These are phyloP conservation scores for Starmerella gropengiesseri DNA, from an alignment of 805 yeast genomes.

Conservation along the genomic window DNA sequence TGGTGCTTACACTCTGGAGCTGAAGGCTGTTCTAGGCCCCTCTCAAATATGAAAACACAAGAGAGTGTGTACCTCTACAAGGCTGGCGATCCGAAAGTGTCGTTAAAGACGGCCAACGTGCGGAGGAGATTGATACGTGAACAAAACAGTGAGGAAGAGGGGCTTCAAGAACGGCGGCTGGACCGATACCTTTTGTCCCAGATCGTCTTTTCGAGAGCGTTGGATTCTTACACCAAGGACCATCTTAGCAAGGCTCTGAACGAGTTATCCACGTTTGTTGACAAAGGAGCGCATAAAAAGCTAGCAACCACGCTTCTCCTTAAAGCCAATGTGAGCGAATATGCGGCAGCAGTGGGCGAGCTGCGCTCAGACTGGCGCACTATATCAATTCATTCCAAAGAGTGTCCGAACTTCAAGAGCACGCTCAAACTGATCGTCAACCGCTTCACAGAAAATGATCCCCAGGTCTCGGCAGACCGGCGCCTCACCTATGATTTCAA, in stretches of 20 bases:
- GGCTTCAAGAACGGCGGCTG: neutral
- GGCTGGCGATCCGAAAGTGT: conserved; percentile 4
- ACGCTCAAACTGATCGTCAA: conserved; percentile 29
- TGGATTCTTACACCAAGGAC: neutral
- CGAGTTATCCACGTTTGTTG: conserved; percentile 4
- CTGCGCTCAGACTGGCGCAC: conserved; percentile 10
- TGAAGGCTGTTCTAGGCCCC: no score
- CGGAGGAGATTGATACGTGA: conserved; percentile 6
- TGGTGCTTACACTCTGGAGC: no score
- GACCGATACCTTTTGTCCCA: conserved; percentile 7
- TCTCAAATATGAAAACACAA: conserved; percentile 12
- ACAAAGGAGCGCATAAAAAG: neutral
- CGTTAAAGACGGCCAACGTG: neutral
- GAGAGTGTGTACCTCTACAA: conserved; percentile 15
- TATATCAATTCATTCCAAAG: conserved; percentile 30
- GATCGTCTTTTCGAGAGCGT: neutral
- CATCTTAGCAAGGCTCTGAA: neutral
- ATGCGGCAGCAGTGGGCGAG: neutral
- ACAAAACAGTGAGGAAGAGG: neutral
- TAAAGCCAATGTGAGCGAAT: conserved; percentile 10
- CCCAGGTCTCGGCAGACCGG: conserved; percentile 25
- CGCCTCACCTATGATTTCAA: conserved; percentile 32
- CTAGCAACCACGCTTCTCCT: conserved; percentile 9
- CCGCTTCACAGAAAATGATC: conserved; percentile 25
- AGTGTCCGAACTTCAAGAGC: conserved; percentile 30